Evolutionary conservation across 352 stramenopile species (phyloP), one percentile per base, ranked within the genome.

Genomic region (Blastocystis hominis): DNA sequence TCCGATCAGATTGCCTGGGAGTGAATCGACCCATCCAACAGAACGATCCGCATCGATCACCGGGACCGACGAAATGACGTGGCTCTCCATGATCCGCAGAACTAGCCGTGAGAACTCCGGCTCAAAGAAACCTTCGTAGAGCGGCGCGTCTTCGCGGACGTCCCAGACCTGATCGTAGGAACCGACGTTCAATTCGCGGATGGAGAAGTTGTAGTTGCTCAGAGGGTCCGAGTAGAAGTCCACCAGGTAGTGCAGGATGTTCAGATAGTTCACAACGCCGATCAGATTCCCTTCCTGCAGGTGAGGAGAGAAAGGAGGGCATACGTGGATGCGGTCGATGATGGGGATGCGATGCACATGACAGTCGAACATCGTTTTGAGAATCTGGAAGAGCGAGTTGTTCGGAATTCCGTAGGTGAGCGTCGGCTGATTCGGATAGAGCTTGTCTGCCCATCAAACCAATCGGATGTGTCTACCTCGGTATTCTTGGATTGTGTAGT

Each of bases 341-440:
- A 84, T 68, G 17, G 72, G 72, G 50, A 84, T 84, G 24, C 72
- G 72, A 53, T 84, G 72, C 15, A 84, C 72, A 46, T 61, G 72
- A 66, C 72, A 84, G 42, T 84, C 72, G 56, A 84, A 84, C 72
- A 84, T 84, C 0, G 40, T 24, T 64, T 84, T 84, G 44, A 84
- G 72, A 40, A 84, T 84, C 44, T 84, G 72, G 56, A 84, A 84
- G 20, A 84, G 72, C 17, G 72, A 84, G 56, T 84, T 84, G 56
- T 84, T 84, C 17, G 72, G 72, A 84, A 84, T 84, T 34, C 72
- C 72, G 50, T 66, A 84, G 2, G 72, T 34, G 13, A 84, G 50
- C 3, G 34, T 50, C 17, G n/a, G 36, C 24, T 34, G 42, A 34
- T 84, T 84, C 20, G 72, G 72, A 30, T 84, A 66, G 38, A 84